Percentiles rank a stretch among this genome's conserved stretches.
Conservation (phyloP, 192 early-diverging fungal genomes). For the Piromyces finnis region DNA sequence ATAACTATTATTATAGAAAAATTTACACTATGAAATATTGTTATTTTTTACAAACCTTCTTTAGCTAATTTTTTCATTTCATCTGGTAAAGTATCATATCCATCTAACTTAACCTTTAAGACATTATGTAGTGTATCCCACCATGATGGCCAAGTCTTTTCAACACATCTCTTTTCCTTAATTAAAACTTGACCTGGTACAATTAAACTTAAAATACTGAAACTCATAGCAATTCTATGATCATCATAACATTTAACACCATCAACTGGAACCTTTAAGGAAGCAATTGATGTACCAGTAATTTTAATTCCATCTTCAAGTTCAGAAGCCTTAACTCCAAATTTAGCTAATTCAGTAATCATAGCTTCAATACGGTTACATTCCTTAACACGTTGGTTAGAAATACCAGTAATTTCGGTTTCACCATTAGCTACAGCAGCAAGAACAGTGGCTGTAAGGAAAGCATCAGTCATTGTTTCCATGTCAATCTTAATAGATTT, state of each 20-base stretch:
- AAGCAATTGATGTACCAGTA: slow-evolving; percentile 27
- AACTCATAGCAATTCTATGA: slow-evolving; percentile 95
- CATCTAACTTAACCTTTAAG: slow-evolving; percentile 37
- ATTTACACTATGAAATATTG: no score
- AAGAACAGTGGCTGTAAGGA: slow-evolving; percentile 82
- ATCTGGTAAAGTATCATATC: slow-evolving; percentile 1
- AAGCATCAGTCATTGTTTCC: slow-evolving; percentile 98
- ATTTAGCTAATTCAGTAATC: slow-evolving; percentile 77
- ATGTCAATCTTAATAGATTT: slow-evolving; percentile 73
- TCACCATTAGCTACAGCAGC: slow-evolving; percentile 57
- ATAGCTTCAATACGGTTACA: slow-evolving; percentile 95
- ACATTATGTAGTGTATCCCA: slow-evolving; percentile 84
- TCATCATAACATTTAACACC: slow-evolving; percentile 92
- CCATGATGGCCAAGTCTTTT: slow-evolving; percentile 98
- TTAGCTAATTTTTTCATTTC: neutral
- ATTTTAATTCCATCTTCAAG: slow-evolving; percentile 83
- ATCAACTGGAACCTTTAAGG: slow-evolving; percentile 14
- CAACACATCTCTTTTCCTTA: slow-evolving; percentile 89
- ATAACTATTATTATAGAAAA: no score
- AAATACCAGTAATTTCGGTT: slow-evolving; percentile 83
- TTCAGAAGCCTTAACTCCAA: slow-evolving; percentile 69
- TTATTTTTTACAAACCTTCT: neutral
- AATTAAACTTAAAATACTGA: slow-evolving; percentile 65
- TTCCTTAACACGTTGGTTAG: slow-evolving; percentile 96
- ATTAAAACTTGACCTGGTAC: slow-evolving; percentile 47